phyloP scores from a whole-genome alignment of 345 rosid species.

The Salix brachista region DNA sequence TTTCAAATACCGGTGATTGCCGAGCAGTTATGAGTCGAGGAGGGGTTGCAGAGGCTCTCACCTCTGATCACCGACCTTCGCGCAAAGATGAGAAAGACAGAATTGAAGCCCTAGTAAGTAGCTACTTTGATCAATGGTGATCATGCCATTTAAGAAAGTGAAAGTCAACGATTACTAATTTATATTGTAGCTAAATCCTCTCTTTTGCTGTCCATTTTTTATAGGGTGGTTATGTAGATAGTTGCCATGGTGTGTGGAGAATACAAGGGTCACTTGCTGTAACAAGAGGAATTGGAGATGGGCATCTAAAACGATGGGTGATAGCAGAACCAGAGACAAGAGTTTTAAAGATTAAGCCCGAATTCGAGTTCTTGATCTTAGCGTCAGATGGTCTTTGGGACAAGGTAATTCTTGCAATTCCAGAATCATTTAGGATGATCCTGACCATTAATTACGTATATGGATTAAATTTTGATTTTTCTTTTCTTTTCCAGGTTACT shows the following conservation, averaged over 20 bases:
- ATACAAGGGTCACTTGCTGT: conserved; percentile 80
- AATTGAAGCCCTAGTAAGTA: conserved; percentile 60
- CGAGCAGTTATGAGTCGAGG: conserved; percentile 69
- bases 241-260: conserved; percentile 70
- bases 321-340: conserved; percentile 75
- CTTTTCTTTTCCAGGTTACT: conserved; percentile 39
- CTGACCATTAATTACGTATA: neutral
- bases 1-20: conserved; percentile 82
- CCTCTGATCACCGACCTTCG: conserved; percentile 73
- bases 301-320: conserved; percentile 67
- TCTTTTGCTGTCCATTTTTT: neutral
- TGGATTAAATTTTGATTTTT: neutral
- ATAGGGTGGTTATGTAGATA: conserved; percentile 84
- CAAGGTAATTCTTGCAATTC: conserved; percentile 38
- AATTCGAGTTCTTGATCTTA: conserved; percentile 75
- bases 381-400: conserved; percentile 95
- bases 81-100: conserved; percentile 56
- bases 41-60: conserved; percentile 75
- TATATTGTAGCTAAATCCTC: neutral
- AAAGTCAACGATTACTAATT: neutral
- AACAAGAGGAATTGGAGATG: conserved; percentile 79
- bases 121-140: neutral
- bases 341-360: conserved; percentile 34
- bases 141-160: neutral
- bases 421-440: neutral